phyloP scores from a whole-genome alignment of 1,284 basidiomycete genomes.

The Dichomitus squalens region DNA sequence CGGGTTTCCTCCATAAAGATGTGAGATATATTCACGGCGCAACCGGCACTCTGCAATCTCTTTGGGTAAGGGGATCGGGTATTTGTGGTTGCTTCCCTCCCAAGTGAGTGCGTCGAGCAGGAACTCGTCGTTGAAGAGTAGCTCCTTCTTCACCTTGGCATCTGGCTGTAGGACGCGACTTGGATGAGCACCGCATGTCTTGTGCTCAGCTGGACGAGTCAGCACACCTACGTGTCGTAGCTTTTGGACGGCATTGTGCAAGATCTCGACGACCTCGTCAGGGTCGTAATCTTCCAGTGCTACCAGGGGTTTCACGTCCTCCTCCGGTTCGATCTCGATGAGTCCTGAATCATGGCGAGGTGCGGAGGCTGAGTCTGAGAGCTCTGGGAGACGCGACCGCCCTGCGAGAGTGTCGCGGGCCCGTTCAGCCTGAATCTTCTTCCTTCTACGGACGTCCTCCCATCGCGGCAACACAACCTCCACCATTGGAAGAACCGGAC shows the following conservation, averaged over 20 bases:
- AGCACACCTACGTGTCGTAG: neutral
- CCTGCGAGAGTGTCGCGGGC: neutral
- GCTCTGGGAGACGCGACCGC: neutral
- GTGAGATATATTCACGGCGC: conserved; percentile 34
- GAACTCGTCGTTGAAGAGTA: conserved; percentile 8
- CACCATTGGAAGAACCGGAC: neutral
- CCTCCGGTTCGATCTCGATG: neutral
- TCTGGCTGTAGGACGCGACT: conserved; percentile 2
- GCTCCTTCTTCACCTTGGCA: conserved; percentile 14
- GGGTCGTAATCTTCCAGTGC: neutral
- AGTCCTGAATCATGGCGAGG: neutral
- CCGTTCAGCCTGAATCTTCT: neutral
- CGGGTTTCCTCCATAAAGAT: too few species aligned
- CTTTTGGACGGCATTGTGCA: neutral
- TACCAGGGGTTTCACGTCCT: neutral
- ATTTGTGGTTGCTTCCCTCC: conserved; percentile 7
- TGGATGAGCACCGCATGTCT: neutral
- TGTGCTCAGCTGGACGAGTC: neutral
- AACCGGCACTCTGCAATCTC: conserved; percentile 14
- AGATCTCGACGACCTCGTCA: neutral
- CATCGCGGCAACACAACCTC: neutral
- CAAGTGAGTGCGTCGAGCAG: conserved; percentile 5
- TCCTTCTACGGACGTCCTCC: neutral
- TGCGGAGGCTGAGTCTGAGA: neutral
- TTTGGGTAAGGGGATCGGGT: conserved; percentile 9